These are phyloP conservation scores for Abrus pulchellus DNA, from an alignment of 306 rosid species.

Conservation along the genomic window DNA sequence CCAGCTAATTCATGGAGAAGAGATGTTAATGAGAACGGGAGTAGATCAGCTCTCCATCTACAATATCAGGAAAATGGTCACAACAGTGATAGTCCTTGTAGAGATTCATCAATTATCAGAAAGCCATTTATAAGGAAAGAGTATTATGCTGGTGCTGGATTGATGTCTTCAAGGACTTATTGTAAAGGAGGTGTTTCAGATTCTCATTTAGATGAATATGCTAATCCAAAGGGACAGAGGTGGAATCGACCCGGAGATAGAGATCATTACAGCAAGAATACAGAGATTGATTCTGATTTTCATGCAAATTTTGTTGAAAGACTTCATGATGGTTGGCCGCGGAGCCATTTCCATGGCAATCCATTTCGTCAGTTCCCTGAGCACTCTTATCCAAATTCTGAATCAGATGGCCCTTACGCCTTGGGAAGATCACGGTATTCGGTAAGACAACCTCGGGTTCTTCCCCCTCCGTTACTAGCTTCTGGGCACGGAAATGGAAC, in stretches of 20 bases:
- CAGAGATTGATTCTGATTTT: constrained; percentile 73
- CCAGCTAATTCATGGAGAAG: constrained; percentile 81
- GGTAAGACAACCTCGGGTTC: constrained; percentile 92
- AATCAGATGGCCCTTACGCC: constrained; percentile 75
- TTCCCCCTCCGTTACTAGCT: constrained; percentile 85
- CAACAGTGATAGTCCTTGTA: constrained; percentile 52
- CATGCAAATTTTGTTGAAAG: constrained; percentile 72
- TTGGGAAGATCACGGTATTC: constrained; percentile 84
- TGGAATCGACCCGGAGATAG: too few species aligned
- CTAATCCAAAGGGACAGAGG: too few species aligned
- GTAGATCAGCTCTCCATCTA: constrained; percentile 59
- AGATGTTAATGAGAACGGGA: constrained; percentile 77
- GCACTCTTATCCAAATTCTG: constrained; percentile 65
- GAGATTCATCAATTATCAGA: constrained; percentile 69
- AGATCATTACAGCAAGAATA: constrained; percentile 63
- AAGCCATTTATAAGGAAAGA: constrained; percentile 76
- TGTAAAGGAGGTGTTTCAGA: constrained; percentile 69
- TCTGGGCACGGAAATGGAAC: constrained; percentile 65
- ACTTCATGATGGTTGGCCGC: constrained; percentile 82
- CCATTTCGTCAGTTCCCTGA: constrained; percentile 72
- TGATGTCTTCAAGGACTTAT: constrained; percentile 63
- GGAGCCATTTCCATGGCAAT: constrained; percentile 61
- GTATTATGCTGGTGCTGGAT: constrained; percentile 65
- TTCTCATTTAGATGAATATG: too few species aligned
- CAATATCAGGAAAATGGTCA: constrained; percentile 73